phyloP scores from a whole-genome alignment of 805 yeast genomes.

The Ogataea wickerhamii region DNA sequence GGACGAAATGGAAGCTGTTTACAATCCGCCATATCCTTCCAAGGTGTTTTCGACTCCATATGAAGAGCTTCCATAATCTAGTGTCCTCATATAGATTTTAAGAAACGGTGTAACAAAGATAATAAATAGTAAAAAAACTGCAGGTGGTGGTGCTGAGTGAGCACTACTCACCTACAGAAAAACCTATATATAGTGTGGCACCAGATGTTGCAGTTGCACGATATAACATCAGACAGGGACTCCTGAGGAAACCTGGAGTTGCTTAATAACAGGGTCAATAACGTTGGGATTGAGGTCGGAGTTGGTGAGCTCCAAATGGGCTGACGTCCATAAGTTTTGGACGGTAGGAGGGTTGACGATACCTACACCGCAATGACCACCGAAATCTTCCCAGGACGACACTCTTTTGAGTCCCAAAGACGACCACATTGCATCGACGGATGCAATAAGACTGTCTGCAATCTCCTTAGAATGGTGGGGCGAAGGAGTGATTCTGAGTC shows the following conservation, averaged over 20 bases:
- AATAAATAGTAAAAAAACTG: neutral
- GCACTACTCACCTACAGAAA: too few relatives aligned
- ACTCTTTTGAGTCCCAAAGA: slow-evolving; percentile 73
- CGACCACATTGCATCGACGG: slow-evolving; percentile 77
- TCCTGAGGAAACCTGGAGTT: slow-evolving; percentile 73
- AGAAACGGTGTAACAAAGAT: neutral
- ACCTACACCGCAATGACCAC: slow-evolving; percentile 94
- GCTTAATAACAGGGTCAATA: slow-evolving; percentile 55
- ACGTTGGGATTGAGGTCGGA: slow-evolving; percentile 66
- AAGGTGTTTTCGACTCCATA: slow-evolving; percentile 22
- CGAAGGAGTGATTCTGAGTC: slow-evolving; percentile 97
- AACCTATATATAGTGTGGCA: too few relatives aligned
- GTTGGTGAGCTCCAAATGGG: slow-evolving; percentile 63
- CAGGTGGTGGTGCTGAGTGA: too few relatives aligned
- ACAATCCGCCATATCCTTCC: slow-evolving; percentile 29
- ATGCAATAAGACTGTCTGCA: slow-evolving; percentile 69
- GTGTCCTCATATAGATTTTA: too few relatives aligned
- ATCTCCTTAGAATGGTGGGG: slow-evolving; percentile 87
- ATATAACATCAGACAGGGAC: slow-evolving; percentile 26
- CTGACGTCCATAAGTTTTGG: slow-evolving; percentile 83
- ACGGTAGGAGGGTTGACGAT: slow-evolving; percentile 39
- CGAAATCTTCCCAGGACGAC: slow-evolving; percentile 69
- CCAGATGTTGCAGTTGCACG: neutral
- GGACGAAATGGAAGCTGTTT: slow-evolving; percentile 32
- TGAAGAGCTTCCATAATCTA: slow-evolving; percentile 13